phyloP scores from a whole-genome alignment of 805 yeast species.

The Kodamaea kaohsiungensis region DNA sequence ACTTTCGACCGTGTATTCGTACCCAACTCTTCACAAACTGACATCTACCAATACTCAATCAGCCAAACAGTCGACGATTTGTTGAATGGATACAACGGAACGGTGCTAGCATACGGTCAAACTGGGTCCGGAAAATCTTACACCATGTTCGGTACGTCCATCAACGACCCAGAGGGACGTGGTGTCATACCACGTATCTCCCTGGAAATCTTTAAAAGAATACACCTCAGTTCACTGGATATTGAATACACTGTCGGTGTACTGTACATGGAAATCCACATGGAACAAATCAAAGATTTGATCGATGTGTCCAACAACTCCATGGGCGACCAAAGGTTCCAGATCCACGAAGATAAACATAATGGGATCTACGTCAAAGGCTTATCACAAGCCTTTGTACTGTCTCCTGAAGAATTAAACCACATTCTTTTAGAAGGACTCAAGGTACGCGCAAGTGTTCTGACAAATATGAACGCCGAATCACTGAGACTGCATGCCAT shows the following conservation, averaged over 20 bases:
- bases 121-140: constrained; percentile 76
- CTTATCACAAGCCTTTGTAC: constrained; percentile 61
- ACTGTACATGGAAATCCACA: constrained; percentile 77
- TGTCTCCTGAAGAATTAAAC: constrained; percentile 58
- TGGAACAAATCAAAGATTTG: constrained; percentile 75
- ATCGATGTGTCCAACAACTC: constrained; percentile 36
- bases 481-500: constrained; percentile 83
- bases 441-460: constrained; percentile 52
- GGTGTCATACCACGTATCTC: constrained; percentile 79
- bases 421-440: constrained; percentile 61
- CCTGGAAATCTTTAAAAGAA: constrained; percentile 60
- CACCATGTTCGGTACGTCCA: constrained; percentile 69
- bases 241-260: constrained; percentile 68
- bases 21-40: constrained; percentile 50
- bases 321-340: constrained; percentile 31
- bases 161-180: constrained; percentile 26
- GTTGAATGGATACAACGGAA: constrained; percentile 74
- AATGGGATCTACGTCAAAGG: constrained; percentile 73
- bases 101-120: constrained; percentile 78
- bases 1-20: constrained; percentile 69
- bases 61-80: constrained; percentile 67
- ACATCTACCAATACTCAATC: constrained; percentile 60
- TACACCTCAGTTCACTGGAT: constrained; percentile 45
- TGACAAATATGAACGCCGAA: constrained; percentile 70
- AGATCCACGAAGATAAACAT: constrained; percentile 62